phyloP scores from a whole-genome alignment of 2,329 filamentous ascomycete genomes.

The Colletotrichum cordylinicola region DNA sequence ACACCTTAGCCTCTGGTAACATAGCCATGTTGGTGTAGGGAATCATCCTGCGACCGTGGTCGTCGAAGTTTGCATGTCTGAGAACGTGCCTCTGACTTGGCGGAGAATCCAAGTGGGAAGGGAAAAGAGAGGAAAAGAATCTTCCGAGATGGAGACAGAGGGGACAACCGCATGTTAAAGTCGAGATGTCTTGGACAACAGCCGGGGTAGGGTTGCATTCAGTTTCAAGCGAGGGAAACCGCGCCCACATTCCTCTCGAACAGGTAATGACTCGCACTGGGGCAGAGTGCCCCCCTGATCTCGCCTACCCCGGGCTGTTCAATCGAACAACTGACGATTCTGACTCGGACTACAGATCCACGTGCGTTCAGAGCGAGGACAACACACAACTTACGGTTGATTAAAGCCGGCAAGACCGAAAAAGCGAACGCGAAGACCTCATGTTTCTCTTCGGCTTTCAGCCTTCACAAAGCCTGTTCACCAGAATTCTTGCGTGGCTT shows the following conservation, averaged over 20 bases:
- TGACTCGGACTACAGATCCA: conserved; percentile 2
- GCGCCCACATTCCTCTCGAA: neutral
- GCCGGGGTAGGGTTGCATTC: neutral
- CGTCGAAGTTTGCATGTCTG: neutral
- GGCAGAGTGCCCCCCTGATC: neutral
- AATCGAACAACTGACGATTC: neutral
- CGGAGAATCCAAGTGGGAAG: neutral
- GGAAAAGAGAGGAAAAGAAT: neutral
- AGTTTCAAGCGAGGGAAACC: neutral
- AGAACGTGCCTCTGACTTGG: neutral
- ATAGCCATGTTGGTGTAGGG: neutral
- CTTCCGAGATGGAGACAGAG: neutral
- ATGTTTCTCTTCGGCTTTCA: neutral
- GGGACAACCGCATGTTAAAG: neutral
- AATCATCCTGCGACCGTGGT: neutral
- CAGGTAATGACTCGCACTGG: conserved; percentile 4
- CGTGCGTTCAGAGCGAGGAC: neutral
- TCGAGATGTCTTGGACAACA: neutral
- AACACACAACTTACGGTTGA: neutral
- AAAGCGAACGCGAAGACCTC: neutral
- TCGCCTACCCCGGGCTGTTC: neutral
- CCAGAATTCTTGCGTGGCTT: neutral
- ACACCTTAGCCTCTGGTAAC: conserved; percentile 23
- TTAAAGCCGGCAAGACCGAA: neutral
- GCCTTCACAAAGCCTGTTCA: neutral